These are phyloP conservation scores for Oehlia diaphana DNA, from an alignment of 192 early-diverging fungal species.

Conservation along the genomic window DNA sequence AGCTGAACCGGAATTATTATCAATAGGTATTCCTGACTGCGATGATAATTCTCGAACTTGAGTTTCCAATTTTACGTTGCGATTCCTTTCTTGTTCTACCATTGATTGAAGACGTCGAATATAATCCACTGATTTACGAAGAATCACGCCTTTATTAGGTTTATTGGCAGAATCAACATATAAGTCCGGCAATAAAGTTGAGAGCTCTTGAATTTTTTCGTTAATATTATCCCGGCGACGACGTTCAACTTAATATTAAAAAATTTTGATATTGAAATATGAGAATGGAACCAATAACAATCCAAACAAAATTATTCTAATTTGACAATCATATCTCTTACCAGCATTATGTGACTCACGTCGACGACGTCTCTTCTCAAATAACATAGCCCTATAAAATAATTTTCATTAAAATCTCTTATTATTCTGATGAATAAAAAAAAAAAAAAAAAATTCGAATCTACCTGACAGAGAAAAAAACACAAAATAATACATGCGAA, in stretches of 20 bases:
- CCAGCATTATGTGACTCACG: slow-evolving; percentile 95
- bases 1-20: neutral
- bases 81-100: slow-evolving; percentile 61
- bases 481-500: neutral
- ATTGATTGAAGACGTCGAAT: slow-evolving; percentile 77
- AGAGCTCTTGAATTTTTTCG: slow-evolving; percentile 94
- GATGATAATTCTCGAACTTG: neutral
- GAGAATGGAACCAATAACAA: no score
- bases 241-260: slow-evolving; percentile 70
- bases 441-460: neutral
- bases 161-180: slow-evolving; percentile 78
- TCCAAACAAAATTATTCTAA: no score
- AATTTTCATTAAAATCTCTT: neutral
- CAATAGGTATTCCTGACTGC: neutral
- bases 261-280: neutral
- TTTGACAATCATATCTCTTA: slow-evolving; percentile 10
- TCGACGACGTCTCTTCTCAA: slow-evolving; percentile 88
- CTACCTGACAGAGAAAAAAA: neutral
- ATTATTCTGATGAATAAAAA: neutral
- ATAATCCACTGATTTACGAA: slow-evolving; percentile 92
- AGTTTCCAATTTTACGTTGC: slow-evolving; percentile 73
- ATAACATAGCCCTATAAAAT: slow-evolving; percentile 29
- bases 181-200: slow-evolving; percentile 78
- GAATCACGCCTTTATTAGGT: slow-evolving; percentile 95
- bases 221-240: slow-evolving; percentile 97